phyloP scores from a whole-genome alignment of 441 rosid genomes.

The Sinapis alba region DNA sequence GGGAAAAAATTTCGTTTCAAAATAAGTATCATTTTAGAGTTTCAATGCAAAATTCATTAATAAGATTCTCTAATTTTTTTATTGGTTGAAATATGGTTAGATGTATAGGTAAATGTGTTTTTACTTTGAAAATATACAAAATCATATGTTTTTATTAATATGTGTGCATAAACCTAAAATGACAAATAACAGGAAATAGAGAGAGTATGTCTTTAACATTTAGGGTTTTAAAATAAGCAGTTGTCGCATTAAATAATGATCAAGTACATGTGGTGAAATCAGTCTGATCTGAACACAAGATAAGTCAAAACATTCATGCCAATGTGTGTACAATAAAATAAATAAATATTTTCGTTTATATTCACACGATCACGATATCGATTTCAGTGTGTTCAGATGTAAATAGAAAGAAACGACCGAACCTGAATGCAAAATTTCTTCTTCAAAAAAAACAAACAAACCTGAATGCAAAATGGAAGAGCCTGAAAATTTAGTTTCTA shows the following conservation, averaged over 20 bases:
- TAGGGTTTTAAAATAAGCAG: background rate
- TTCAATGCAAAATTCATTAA: no score
- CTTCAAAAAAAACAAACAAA: no score
- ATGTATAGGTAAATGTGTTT: no score
- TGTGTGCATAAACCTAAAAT: no score
- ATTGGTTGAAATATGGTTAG: no score
- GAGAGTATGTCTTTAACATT: background rate
- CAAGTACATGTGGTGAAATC: conserved; percentile 23
- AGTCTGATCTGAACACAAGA: conserved; percentile 15
- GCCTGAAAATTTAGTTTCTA: conserved; percentile 13
- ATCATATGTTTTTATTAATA: no score
- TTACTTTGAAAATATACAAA: no score
- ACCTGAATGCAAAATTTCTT: conserved; percentile 11
- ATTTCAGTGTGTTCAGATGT: conserved; percentile 12
- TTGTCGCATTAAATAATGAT: conserved; percentile 22
- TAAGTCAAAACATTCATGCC: conserved; percentile 21
- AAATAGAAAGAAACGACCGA: conserved; percentile 3
- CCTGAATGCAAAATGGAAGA: conserved; percentile 1
- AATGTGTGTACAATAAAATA: background rate
- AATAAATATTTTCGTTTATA: conserved; percentile 13
- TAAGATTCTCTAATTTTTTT: no score
- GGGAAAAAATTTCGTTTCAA: no score
- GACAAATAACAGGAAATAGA: no score
- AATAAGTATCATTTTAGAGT: no score
- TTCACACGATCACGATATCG: conserved; percentile 28